A percentile compares a stretch with the other conserved stretches of the same genome.
Conservation (phyloP, 2,329 filamentous ascomycete genomes). For the Pseudocercospora crystallina region DNA sequence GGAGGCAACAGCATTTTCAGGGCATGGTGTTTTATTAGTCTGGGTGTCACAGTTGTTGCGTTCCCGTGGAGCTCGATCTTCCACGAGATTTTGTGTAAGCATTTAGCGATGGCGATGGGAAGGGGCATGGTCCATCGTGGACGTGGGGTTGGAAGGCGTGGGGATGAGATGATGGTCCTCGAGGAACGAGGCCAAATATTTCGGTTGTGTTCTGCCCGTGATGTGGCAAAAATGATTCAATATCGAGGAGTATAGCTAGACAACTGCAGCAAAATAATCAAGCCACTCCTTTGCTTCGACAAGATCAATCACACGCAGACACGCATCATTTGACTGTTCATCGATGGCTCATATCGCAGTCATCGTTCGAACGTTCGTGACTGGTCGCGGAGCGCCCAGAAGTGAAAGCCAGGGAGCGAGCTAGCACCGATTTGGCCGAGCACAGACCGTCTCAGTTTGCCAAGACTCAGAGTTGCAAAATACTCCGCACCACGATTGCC, state of each 20-base stretch:
- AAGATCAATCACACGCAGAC: constrained; percentile 9
- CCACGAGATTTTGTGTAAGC: constrained; percentile 13
- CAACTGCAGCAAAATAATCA: constrained; percentile 11
- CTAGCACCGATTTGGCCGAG: no score
- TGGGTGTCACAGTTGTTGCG: background rate
- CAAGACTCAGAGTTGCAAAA: no score
- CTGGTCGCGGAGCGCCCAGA: no score
- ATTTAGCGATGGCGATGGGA: constrained; percentile 27
- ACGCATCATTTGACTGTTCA: no score
- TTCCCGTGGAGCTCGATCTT: background rate
- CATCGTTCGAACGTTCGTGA: no score
- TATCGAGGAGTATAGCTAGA: constrained; percentile 14
- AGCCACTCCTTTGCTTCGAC: constrained; percentile 12
- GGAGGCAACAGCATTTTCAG: constrained; percentile 7
- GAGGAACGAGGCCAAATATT: constrained; percentile 5
- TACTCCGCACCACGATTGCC: no score
- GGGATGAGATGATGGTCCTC: background rate
- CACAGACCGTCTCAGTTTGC: no score
- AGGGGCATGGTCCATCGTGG: background rate
- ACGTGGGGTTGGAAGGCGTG: no score
- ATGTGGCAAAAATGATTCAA: constrained; percentile 4
- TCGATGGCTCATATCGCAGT: no score
- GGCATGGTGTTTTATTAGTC: constrained; percentile 7
- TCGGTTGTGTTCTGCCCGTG: constrained; percentile 6
- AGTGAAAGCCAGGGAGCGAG: no score